Percentiles rank a stretch among this genome's conserved stretches.
These are phyloP conservation scores for Porpolomopsis calyptriformis DNA, from an alignment of 768 basidiomycete species.

Conservation along the genomic window DNA sequence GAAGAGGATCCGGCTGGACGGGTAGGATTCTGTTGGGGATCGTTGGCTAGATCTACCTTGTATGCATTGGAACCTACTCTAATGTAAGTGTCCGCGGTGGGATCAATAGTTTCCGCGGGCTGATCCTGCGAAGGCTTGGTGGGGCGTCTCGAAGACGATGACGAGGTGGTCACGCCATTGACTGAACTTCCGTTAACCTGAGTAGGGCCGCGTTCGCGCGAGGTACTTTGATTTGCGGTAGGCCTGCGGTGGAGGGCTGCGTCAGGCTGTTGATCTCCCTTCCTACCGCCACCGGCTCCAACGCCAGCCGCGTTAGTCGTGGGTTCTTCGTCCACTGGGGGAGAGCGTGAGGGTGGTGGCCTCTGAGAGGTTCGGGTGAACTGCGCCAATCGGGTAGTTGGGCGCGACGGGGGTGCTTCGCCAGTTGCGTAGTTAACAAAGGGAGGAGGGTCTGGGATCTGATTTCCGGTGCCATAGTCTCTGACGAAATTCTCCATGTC, in stretches of 20 bases:
- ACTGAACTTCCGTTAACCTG: slow-evolving; percentile 22
- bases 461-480: slow-evolving; percentile 78
- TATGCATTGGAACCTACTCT: slow-evolving; percentile 61
- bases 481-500: slow-evolving; percentile 88
- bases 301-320: slow-evolving; percentile 55
- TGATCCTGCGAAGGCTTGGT: slow-evolving; percentile 31
- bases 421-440: slow-evolving; percentile 76
- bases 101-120: slow-evolving; percentile 50
- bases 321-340: slow-evolving; percentile 31
- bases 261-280: slow-evolving; percentile 25
- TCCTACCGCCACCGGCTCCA: slow-evolving; percentile 47
- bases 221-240: slow-evolving; percentile 18
- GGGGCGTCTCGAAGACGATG: slow-evolving; percentile 1
- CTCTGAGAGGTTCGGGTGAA: slow-evolving; percentile 39
- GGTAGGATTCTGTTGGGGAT: slow-evolving; percentile 44
- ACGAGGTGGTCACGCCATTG: background rate
- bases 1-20: slow-evolving; percentile 19
- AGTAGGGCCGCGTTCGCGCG: slow-evolving; percentile 10
- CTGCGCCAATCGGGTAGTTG: slow-evolving; percentile 46
- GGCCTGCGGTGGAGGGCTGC: slow-evolving; percentile 23
- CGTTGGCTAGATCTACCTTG: slow-evolving; percentile 51
- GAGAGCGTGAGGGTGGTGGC: slow-evolving; percentile 19
- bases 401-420: slow-evolving; percentile 51
- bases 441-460: slow-evolving; percentile 78
- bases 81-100: slow-evolving; percentile 55